Base-by-base conservation (phyloP, 1,284 basidiomycete species). In the Tilletiopsis washingtonensis region DNA sequence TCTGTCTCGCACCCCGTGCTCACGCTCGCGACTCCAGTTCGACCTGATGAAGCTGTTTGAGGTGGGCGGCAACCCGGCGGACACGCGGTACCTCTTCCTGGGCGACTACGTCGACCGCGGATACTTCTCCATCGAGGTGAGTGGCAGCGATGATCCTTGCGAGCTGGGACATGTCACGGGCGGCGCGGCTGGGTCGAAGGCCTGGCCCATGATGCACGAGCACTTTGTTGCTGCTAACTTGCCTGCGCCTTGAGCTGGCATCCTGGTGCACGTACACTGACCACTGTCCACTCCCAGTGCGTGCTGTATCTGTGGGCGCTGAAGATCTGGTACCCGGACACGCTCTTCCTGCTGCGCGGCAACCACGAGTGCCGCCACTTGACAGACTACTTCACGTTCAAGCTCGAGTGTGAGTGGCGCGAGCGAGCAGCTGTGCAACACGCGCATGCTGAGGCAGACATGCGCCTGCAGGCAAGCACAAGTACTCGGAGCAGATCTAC, bases 21-120 rank as follows among this genome's bases (percentile, higher is more conserved):
- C 19, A 17, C 17, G 9, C 9, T 36, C 26, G 15, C 12, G 12
- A 34, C 24, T 21, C 19, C 43, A 53, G 45, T 72, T 68, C 27
- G 70, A 72, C 40, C 53, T 72, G 48, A 72, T 72, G 70, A 72
- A 72, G 57, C 63, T 72, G 39, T 72, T 72, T 38, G 70, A 72
- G 49, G 70, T 72, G 15, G 70, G 70, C 25, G 70, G 70, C 44
- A 71, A 72, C 47, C 70, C 70, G 15, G 68, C 70, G 23, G 70
- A 72, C 25, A 72, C 69, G 14, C 59, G 70, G 12, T 72, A 72
- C 54, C 59, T 72, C 45, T 72, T 72, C 56, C 54, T 72, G n/a
- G 70, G 70, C 20, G 70, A 72, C 51, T 72, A 72, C 43, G 70
- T 72, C 38, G 70, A 72, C 53, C 57, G 70, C 26, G 70, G 70